Base-by-base conservation (phyloP, 177 flowering plant genomes). In the Telopea speciosissima region DNA sequence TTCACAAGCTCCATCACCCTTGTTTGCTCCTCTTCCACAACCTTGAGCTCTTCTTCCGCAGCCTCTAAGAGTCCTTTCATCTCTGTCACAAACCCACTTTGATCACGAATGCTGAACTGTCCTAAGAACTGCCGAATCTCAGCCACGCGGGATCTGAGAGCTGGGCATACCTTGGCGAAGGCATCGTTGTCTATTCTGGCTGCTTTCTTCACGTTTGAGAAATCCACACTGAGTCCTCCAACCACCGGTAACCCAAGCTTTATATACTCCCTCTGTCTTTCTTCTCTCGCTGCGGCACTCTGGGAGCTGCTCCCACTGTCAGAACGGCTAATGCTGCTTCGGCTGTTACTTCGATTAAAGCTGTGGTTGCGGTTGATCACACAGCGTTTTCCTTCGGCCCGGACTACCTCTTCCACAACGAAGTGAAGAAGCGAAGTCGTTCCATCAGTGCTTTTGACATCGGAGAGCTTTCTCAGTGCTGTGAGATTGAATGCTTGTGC, bases 401-500 rank as follows among this genome's bases (percentile, higher is more conserved):
- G 71, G 33, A 85, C 88, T 8, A 93, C 95, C 76, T 89, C 87
- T 77, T 88, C 89, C 24, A 93, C 93, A 0, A 93, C 91, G 70
- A 93, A 92, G 63, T 85, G 90, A 25, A 92, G 93, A 21, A 92
- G 75, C 40, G 91, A 89, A 3, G 95, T 92, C 74, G 87, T 89
- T 22, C 96, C 95, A 68, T 92, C 91, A 0, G 81, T 85, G 85
- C 95, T 87, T 74, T 85, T 90, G 9, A 91, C 85, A 65, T 92
- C 97, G 1, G 91, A 83, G 8, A 91, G 87, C 74, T 91, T 91
- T 17, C 80, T 68, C 1, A 91, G 82, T 44, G 96, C 79, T 10
- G 87, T 81, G 10, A 95, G 88, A 63, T 87, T 86, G 77, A 92
- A 92, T n/a, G 89, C 97, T 60, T 84, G 88, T 17, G 97, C 98